These are phyloP conservation scores for Phytophthora rubi DNA, from an alignment of 352 stramenopile genomes.

Conservation along the genomic window DNA sequence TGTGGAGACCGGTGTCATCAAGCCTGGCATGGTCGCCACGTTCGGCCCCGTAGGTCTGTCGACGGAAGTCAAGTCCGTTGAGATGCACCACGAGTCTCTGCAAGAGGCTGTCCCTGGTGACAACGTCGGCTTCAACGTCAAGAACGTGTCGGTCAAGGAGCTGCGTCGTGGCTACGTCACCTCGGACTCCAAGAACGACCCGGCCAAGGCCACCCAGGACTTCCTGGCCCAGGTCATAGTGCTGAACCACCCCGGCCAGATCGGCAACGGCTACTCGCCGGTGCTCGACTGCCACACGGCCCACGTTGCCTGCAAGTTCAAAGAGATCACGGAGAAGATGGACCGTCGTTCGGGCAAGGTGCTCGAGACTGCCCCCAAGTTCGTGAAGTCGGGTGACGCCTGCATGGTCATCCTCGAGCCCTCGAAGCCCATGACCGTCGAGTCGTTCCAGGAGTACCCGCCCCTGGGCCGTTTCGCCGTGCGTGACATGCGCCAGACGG, in stretches of 20 bases:
- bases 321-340: constrained; percentile 96
- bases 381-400: constrained; percentile 96
- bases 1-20: constrained; percentile 97
- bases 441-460: constrained; percentile 97
- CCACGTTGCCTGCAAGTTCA: constrained; percentile 97
- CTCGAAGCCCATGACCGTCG: constrained; percentile 94
- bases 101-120: constrained; percentile 93
- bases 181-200: constrained; percentile 94
- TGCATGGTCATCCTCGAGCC: constrained; percentile 96
- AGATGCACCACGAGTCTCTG: constrained; percentile 97
- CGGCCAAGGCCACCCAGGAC: constrained; percentile 75
- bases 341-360: constrained; percentile 96
- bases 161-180: constrained; percentile 94
- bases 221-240: constrained; percentile 98
- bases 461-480: constrained; percentile 96
- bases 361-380: constrained; percentile 94
- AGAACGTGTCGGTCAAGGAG: constrained; percentile 95
- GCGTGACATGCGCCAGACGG: constrained; percentile 96
- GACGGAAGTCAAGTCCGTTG: constrained; percentile 96
- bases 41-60: constrained; percentile 92
- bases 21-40: constrained; percentile 91
- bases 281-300: constrained; percentile 98
- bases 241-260: constrained; percentile 95
- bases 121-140: constrained; percentile 98
- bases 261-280: constrained; percentile 93